Percentiles rank a stretch among this genome's conserved stretches.
Conservation (phyloP, 768 basidiomycete genomes). For the Pleurotus salmoneostramineus region DNA sequence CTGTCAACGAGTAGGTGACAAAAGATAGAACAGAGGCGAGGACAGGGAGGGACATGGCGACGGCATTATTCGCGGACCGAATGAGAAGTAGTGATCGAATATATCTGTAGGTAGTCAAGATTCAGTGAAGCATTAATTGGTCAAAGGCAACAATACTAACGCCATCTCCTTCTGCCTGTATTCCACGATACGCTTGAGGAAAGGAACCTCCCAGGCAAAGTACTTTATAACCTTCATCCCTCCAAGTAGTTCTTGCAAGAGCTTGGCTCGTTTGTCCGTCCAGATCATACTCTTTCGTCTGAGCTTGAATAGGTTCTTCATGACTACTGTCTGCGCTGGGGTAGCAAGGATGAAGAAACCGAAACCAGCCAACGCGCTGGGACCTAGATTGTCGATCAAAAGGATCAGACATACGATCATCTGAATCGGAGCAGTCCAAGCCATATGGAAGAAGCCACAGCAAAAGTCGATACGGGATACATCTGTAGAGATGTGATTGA, state of each 20-base stretch:
- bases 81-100: conserved; percentile 65
- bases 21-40: conserved; percentile 77
- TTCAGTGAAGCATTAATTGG: neutral
- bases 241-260: conserved; percentile 84
- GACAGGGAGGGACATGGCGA: conserved; percentile 69
- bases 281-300: conserved; percentile 77
- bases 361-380: conserved; percentile 51
- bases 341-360: conserved; percentile 63
- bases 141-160: conserved; percentile 28
- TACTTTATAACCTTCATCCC: conserved; percentile 93
- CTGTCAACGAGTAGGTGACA: conserved; percentile 71
- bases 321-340: conserved; percentile 67
- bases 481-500: conserved; percentile 93
- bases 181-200: conserved; percentile 65
- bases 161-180: conserved; percentile 71
- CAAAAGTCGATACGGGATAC: conserved; percentile 91
- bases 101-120: conserved; percentile 30
- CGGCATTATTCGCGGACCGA: conserved; percentile 62
- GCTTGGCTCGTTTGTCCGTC: conserved; percentile 88
- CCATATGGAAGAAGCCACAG: conserved; percentile 75
- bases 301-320: conserved; percentile 68
- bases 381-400: conserved; percentile 70
- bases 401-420: conserved; percentile 73
- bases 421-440: conserved; percentile 75
- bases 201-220: conserved; percentile 86